phyloP scores from a whole-genome alignment of 163 green algal genomes.

The Scenedesmus sp. region DNA sequence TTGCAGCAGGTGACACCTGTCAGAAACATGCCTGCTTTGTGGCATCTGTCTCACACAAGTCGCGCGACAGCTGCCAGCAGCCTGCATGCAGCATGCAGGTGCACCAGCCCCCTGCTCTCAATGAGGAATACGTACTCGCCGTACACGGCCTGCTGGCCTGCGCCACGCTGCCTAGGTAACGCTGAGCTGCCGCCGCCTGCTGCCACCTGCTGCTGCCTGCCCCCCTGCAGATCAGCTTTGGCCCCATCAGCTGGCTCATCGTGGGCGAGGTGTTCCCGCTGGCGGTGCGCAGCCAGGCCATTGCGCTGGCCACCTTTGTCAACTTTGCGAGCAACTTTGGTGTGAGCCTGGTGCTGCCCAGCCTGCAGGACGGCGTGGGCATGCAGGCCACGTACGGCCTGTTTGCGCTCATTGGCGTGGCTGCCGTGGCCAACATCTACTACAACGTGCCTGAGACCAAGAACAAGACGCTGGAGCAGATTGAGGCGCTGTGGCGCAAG shows the following conservation, averaged over 20 bases:
- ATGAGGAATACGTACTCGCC: no score
- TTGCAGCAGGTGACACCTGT: background rate
- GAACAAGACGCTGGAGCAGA: conserved; percentile 90
- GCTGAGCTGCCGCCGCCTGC: background rate
- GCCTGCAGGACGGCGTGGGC: conserved; percentile 77
- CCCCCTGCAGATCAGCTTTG: conserved; percentile 81
- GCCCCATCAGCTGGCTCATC: conserved; percentile 93
- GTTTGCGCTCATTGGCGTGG: conserved; percentile 85
- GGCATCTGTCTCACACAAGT: no score
- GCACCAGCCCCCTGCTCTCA: no score
- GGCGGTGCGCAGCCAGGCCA: conserved; percentile 78
- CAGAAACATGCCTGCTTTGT: no score
- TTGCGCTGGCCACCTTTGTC: conserved; percentile 88
- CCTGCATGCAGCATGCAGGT: no score
- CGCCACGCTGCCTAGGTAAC: no score
- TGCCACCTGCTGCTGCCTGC: background rate
- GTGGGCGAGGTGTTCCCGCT: conserved; percentile 95
- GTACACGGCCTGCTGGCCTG: no score
- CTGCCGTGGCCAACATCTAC: conserved; percentile 80
- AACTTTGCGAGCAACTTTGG: conserved; percentile 94
- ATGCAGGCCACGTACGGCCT: conserved; percentile 78
- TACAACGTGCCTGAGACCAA: conserved; percentile 91
- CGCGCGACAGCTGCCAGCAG: no score
- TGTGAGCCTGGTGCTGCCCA: conserved; percentile 74
- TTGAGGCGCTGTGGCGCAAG: conserved; percentile 71